Percentiles rank a stretch among this genome's conserved stretches.
Conservation (phyloP, 805 yeast genomes). For the Komagataella kurtzmanii region DNA sequence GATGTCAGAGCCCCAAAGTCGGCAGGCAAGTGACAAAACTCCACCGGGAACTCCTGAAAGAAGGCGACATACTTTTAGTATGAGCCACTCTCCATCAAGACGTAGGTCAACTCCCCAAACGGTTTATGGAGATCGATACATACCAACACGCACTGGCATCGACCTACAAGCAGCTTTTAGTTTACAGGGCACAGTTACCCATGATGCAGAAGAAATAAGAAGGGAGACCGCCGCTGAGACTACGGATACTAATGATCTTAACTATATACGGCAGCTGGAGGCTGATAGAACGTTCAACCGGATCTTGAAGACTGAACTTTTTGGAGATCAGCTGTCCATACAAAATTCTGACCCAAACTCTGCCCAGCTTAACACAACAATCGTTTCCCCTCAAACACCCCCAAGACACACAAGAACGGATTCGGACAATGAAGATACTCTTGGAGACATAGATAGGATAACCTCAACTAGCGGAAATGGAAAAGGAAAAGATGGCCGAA, state of each 20-base stretch:
- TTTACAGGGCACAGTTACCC: slow-evolving; percentile 10
- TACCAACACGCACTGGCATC: slow-evolving; percentile 78
- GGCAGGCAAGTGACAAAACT: not conserved
- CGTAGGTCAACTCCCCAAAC: slow-evolving; percentile 12
- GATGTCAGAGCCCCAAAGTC: not conserved
- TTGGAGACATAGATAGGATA: not conserved
- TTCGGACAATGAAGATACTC: not conserved
- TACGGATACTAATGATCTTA: slow-evolving; percentile 36
- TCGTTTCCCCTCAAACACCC: not conserved
- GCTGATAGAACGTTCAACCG: slow-evolving; percentile 82
- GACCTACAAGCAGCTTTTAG: slow-evolving; percentile 80
- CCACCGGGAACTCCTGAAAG: not conserved
- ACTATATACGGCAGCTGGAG: slow-evolving; percentile 57
- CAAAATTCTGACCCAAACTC: slow-evolving; percentile 11
- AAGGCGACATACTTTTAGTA: not conserved
- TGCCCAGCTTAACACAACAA: not conserved
- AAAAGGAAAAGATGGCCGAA: not conserved
- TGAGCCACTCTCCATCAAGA: not conserved
- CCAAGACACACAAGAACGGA: not conserved
- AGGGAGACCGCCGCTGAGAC: slow-evolving; percentile 1
- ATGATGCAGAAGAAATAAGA: slow-evolving; percentile 6
- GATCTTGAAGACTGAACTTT: slow-evolving; percentile 76
- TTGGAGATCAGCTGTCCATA: slow-evolving; percentile 73
- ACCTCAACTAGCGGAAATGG: not conserved
- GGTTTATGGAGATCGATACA: slow-evolving; percentile 70